Evolutionary conservation across 2,329 filamentous ascomycete species (phyloP).

Genomic region (Talaromyces sp.): DNA sequence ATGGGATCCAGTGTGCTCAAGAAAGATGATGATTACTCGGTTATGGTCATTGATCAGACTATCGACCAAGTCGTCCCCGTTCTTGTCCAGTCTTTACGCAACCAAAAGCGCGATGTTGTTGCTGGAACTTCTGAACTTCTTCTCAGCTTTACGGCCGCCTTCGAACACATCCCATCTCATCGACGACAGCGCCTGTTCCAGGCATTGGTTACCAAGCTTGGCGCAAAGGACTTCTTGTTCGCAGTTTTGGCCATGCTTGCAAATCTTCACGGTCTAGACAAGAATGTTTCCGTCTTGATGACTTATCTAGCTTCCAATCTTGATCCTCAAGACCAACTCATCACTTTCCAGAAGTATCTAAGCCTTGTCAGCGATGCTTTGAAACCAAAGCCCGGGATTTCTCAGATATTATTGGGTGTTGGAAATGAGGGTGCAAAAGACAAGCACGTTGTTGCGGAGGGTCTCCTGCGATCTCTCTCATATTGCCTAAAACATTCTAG

Average conservation of each 20-base stretch:
- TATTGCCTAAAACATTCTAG: constrained; percentile 42
- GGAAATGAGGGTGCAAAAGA: constrained; percentile 49
- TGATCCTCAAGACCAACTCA: constrained; percentile 69
- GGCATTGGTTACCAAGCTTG: constrained; percentile 79
- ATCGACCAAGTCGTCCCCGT: constrained; percentile 92
- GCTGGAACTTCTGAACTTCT: constrained; percentile 83
- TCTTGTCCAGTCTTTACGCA: constrained; percentile 77
- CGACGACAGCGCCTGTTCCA: constrained; percentile 78
- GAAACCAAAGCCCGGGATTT: constrained; percentile 69
- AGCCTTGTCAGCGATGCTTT: constrained; percentile 72
- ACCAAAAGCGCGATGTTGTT: constrained; percentile 71
- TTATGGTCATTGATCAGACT: constrained; percentile 90
- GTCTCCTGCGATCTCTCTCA: constrained; percentile 42
- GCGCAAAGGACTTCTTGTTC: constrained; percentile 81
- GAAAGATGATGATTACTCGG: constrained; percentile 94
- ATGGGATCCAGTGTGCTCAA: constrained; percentile 89
- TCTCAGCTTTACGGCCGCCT: constrained; percentile 93
- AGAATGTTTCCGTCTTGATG: constrained; percentile 70
- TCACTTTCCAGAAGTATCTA: constrained; percentile 71
- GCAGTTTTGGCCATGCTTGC: constrained; percentile 83
- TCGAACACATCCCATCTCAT: constrained; percentile 90
- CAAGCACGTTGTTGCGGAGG: constrained; percentile 39
- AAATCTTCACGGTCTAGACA: constrained; percentile 80
- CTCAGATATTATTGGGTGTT: constrained; percentile 66
- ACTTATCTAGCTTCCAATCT: constrained; percentile 71